phyloP scores from a whole-genome alignment of 108 stramenopile species.

The Nitzschia palea region DNA sequence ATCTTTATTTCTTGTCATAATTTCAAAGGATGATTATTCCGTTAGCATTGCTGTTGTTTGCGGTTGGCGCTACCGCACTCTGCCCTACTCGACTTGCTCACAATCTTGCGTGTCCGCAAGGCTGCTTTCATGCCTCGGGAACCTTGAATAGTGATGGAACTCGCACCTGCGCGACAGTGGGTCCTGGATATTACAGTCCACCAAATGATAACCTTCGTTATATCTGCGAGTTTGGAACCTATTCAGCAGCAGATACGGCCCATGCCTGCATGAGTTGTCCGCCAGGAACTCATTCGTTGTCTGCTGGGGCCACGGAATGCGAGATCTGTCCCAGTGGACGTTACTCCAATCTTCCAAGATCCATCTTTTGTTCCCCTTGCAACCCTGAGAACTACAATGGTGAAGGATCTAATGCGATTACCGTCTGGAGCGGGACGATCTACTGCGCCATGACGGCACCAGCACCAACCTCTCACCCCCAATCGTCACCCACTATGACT shows the following conservation, averaged over 20 bases:
- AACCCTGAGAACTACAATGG: constrained; percentile 18
- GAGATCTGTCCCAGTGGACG: constrained; percentile 19
- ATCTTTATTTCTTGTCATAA: too few relatives aligned
- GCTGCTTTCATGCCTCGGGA: constrained; percentile 1
- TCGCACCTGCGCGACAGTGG: neutral
- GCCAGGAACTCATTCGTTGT: constrained; percentile 17
- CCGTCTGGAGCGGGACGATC: constrained; percentile 11
- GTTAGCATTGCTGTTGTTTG: too few relatives aligned
- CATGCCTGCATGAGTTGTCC: constrained; percentile 1
- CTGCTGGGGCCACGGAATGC: neutral
- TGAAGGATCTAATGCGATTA: constrained; percentile 23
- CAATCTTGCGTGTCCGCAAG: neutral
- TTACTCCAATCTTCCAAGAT: constrained; percentile 17
- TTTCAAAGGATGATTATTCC: too few relatives aligned
- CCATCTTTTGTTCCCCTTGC: constrained; percentile 25
- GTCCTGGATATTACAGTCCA: constrained; percentile 13
- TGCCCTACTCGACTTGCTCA: neutral
- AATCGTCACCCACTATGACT: constrained; percentile 5
- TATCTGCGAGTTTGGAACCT: constrained; percentile 14
- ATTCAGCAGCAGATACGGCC: neutral
- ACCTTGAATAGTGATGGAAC: neutral
- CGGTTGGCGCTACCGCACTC: neutral
- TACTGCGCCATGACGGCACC: constrained; percentile 9
- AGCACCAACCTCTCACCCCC: neutral
- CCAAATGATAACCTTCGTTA: constrained; percentile 13